These are phyloP conservation scores for Fusarium abutilonis DNA, from an alignment of 2,329 filamentous ascomycete species.

Conservation along the genomic window DNA sequence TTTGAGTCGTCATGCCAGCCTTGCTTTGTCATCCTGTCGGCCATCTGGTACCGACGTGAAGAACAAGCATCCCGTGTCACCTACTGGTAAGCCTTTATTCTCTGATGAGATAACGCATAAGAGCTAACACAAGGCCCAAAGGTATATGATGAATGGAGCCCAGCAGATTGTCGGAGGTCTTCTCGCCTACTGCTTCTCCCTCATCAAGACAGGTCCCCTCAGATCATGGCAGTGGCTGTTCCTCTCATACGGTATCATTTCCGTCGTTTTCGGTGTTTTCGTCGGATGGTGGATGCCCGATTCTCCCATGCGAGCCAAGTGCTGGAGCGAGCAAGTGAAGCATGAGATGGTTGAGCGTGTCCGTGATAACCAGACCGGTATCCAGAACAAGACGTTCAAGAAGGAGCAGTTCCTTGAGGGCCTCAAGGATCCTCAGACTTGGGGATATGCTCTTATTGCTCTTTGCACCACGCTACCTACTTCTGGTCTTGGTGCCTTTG, in stretches of 20 bases:
- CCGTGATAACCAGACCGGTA: slow-evolving; percentile 67
- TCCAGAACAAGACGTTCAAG: slow-evolving; percentile 65
- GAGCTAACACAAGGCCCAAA: background rate
- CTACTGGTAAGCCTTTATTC: slow-evolving; percentile 63
- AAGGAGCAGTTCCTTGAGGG: slow-evolving; percentile 60
- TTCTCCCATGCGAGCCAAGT: slow-evolving; percentile 76
- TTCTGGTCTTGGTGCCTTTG: slow-evolving; percentile 76
- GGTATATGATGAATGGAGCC: slow-evolving; percentile 76
- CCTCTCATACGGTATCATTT: slow-evolving; percentile 70
- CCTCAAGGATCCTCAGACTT: slow-evolving; percentile 72
- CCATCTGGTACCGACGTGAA: slow-evolving; percentile 76
- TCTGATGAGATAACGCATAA: too few relatives aligned
- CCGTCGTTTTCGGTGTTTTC: slow-evolving; percentile 71
- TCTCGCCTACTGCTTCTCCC: slow-evolving; percentile 70
- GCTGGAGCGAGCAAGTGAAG: slow-evolving; percentile 73
- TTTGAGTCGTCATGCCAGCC: slow-evolving; percentile 78
- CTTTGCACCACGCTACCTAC: slow-evolving; percentile 79
- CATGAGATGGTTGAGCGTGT: slow-evolving; percentile 69
- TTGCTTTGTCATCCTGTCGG: slow-evolving; percentile 71
- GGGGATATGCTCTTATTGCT: slow-evolving; percentile 71
- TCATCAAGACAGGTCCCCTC: slow-evolving; percentile 63
- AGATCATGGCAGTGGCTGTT: slow-evolving; percentile 76
- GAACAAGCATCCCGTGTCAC: slow-evolving; percentile 74
- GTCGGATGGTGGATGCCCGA: slow-evolving; percentile 73
- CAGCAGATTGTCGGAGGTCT: slow-evolving; percentile 79